Base-by-base conservation (phyloP, 169 alveolate genomes). In the Eimeria nieschulzi region DNA sequence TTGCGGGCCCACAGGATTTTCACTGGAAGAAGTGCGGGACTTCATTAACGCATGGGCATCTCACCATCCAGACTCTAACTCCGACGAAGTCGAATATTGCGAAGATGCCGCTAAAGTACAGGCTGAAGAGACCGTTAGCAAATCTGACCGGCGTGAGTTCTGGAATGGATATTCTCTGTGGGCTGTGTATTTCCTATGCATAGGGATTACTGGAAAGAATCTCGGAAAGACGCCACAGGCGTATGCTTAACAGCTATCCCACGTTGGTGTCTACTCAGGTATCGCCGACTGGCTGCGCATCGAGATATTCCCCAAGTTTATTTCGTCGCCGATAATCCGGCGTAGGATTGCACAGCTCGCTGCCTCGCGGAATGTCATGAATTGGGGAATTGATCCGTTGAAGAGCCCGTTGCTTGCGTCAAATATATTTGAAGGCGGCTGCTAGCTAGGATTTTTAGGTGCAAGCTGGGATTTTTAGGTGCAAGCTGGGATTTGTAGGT, bases 311-410 rank as follows among this genome's bases (percentile, higher is more conserved):
- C 87, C 87, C 2, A 19, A 9, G 8, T 80, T 80, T 59, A 59
- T 59, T 61, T 26, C 71, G 6, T 80, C 87, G 7, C 59, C 87
- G 0, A 80, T 80, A 3, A 61, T 80, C 59, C 87, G 55, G 59
- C 17, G 87, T 25, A n/a, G 87, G 13, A 26, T 80, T 23, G 75
- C 59, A 12, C 87, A 80, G 19, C 75, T 80, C 23, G 75, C 87
- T 7, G 87, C 87, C 46, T 33, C 46, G 46, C 46, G 46, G 6
- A 33, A 33, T 33, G 68, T 59, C 68, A 12, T 15, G 68, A 59
- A 19, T 59, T 59, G 68, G 68, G 68, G 68, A 19, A 59, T 59
- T 19, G 68, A 59, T 19, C 68, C 68, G 68, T 19, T 59, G n/a
- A 59, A 59, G 68, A 59, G 68, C 68, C 68, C 68, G 23, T 19